Conservation (phyloP, 768 basidiomycete species). For the Ramaria rubella region DNA sequence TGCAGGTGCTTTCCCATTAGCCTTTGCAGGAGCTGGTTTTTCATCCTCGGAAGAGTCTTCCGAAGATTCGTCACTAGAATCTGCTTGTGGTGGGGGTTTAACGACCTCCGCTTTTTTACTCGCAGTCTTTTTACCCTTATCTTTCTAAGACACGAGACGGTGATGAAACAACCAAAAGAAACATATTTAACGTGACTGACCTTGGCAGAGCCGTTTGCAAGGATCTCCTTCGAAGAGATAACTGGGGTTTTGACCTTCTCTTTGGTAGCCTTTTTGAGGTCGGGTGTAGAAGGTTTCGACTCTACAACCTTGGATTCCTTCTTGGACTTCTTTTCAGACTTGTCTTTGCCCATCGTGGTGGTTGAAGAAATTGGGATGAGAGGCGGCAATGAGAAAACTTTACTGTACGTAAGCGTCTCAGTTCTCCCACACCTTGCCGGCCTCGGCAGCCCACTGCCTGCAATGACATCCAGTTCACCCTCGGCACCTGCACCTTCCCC, state of each 20-base stretch:
- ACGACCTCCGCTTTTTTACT: conserved; percentile 19
- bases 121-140: conserved; percentile 18
- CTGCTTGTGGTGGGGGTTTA: conserved; percentile 15
- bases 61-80: conserved; percentile 19
- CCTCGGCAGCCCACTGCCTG: too few relatives aligned
- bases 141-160: neutral
- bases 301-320: conserved; percentile 29
- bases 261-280: conserved; percentile 22
- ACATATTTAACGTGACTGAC: neutral
- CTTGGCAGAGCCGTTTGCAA: conserved; percentile 32
- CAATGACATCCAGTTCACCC: neutral
- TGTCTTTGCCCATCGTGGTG: conserved; percentile 36
- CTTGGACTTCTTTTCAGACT: conserved; percentile 28
- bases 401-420: neutral
- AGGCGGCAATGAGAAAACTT: conserved; percentile 6
- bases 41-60: conserved; percentile 20
- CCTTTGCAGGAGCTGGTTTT: conserved; percentile 23
- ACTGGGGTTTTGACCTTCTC: conserved; percentile 22
- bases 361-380: neutral
- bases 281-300: conserved; percentile 27
- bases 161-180: neutral
- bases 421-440: neutral
- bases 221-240: conserved; percentile 36
- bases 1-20: conserved; percentile 27
- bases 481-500: conserved; percentile 32